Base-by-base conservation (phyloP, 345 rosid genomes). In the Kernera saxatilis region DNA sequence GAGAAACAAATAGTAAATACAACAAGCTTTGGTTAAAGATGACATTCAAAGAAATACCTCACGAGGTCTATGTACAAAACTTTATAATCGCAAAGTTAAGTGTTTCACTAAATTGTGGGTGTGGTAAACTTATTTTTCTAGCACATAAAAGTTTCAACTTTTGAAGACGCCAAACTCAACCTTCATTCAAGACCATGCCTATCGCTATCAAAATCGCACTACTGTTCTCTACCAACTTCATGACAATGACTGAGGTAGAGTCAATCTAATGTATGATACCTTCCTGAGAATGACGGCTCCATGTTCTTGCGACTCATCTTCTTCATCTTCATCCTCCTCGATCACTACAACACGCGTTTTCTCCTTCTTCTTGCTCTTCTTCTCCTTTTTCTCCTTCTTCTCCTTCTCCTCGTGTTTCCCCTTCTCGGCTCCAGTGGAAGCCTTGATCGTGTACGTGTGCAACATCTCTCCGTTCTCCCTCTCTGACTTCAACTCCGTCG, bases 401-500 rank as follows among this genome's bases (percentile, higher is more conserved):
- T 83, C 82, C 36, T 76, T 37, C 58, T 76, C 79, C 61, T 77
- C 74, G 15, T 60, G 39, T 9, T 85, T 85, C 57, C 10, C 78
- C 3, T 67, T 84, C 53, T 71, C 70, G 15, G 87, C 88, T 56
- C 86, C 92, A 22, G 72, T 73, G 5, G 86, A 83, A 15, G 88
- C 86, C 77, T 82, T 84, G 48, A 88, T 83, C 3, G 78, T 77
- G 75, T 87, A 94, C 22, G 84, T 89, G 55, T 86, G 77, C 22
- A 76, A 74, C 73, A 81, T 61, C 15, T 75, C 83, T 7, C 81
- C 79, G 8, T 84, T 80, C 70, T 86, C 85, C 17, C 76, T 87
- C 80, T 85, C 86, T 6, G 81, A 84, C 79, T 88, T 87, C 48
- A 91, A 46, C 86, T 94, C 95, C 54, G 95, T 82, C 52, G 80